Evolutionary conservation across 306 rosid species (phyloP).

Genomic region (Crataegus laevigata): DNA sequence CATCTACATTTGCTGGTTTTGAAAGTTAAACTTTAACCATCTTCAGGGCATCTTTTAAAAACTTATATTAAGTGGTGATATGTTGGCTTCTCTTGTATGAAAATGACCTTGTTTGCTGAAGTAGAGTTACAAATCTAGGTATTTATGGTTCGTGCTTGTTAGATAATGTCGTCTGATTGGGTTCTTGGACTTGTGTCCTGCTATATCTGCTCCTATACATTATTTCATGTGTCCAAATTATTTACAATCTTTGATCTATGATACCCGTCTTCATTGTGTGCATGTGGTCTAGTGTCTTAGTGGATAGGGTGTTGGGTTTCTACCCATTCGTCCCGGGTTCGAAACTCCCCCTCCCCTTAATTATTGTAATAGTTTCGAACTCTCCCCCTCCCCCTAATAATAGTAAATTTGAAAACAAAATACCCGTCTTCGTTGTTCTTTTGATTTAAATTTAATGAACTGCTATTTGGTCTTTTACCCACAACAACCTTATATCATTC

Average conservation of each 20-base stretch:
- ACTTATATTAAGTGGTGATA: background rate
- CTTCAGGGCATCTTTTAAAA: background rate
- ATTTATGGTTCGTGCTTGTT: background rate
- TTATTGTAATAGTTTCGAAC: too few species aligned
- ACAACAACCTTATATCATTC: background rate
- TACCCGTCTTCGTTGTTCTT: background rate
- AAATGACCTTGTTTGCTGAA: background rate
- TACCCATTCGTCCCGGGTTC: too few species aligned
- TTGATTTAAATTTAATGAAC: background rate
- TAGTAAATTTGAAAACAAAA: too few species aligned
- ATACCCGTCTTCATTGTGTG: background rate
- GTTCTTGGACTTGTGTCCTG: background rate
- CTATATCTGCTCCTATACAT: background rate
- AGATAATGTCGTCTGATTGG: background rate
- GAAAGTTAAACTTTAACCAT: background rate
- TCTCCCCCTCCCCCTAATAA: too few species aligned
- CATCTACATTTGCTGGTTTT: background rate
- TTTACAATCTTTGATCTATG: background rate
- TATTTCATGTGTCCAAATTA: background rate
- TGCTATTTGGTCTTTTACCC: background rate
- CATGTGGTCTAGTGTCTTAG: too few species aligned
- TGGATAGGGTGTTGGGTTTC: too few species aligned
- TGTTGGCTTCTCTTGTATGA: background rate
- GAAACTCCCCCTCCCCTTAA: too few species aligned
- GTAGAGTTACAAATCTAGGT: background rate